phyloP scores from a whole-genome alignment of 2,329 filamentous ascomycete species.

The Colletotrichum sp. region DNA sequence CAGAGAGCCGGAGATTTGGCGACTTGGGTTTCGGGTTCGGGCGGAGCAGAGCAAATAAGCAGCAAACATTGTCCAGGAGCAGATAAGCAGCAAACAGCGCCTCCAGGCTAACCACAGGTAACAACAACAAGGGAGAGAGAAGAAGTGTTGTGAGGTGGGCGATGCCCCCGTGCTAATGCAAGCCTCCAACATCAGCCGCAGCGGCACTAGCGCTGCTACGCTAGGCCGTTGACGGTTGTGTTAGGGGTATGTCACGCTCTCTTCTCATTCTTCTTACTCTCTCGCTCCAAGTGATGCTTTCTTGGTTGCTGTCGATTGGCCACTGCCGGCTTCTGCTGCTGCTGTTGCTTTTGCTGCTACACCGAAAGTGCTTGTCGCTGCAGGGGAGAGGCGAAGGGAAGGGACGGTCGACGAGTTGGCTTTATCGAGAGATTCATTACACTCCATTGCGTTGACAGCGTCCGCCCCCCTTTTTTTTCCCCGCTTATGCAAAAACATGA shows the following conservation, averaged over 20 bases:
- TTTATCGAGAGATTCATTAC: slow-evolving; percentile 3
- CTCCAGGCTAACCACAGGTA: not conserved
- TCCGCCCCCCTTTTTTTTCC: too few relatives aligned
- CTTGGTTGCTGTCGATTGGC: not conserved
- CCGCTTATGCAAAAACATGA: too few relatives aligned
- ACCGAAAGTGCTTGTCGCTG: not conserved
- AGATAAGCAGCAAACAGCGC: not conserved
- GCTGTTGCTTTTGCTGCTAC: not conserved
- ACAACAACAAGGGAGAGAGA: not conserved
- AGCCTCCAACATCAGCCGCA: slow-evolving; percentile 5
- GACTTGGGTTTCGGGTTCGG: not conserved
- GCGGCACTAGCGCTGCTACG: not conserved
- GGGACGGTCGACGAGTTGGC: not conserved
- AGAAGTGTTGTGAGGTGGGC: not conserved
- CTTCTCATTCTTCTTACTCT: not conserved
- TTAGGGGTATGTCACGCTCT: not conserved
- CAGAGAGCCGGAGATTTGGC: not conserved
- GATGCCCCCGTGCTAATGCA: not conserved
- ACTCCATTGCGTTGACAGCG: too few relatives aligned
- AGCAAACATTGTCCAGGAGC: not conserved
- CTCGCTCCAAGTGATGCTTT: not conserved
- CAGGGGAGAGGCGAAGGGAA: not conserved
- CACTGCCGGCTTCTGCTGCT: not conserved
- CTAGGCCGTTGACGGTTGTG: slow-evolving; percentile 1
- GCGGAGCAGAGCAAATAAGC: not conserved